phyloP scores from a whole-genome alignment of 2,329 filamentous ascomycete genomes.

The Colletotrichum sp. region DNA sequence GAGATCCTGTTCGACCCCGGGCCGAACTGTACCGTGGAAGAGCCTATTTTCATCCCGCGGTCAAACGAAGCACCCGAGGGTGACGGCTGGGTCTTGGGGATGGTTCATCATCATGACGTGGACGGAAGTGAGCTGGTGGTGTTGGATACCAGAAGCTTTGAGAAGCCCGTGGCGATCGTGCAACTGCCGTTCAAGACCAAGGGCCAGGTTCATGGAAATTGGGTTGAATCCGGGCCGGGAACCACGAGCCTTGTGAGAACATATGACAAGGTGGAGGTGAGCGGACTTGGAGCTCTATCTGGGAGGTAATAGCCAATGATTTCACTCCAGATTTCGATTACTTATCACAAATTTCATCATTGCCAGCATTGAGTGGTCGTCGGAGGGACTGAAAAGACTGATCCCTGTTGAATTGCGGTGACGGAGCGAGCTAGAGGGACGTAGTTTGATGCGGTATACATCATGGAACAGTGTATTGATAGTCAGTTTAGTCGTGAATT shows the following conservation, averaged over 20 bases:
- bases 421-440: not conserved
- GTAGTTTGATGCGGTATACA: not conserved
- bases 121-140: slow-evolving; percentile 22
- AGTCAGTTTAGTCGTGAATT: not conserved
- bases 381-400: not conserved
- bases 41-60: slow-evolving; percentile 48
- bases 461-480: not conserved
- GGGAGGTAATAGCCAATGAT: not conserved
- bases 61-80: slow-evolving; percentile 37
- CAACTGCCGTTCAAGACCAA: slow-evolving; percentile 39
- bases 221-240: slow-evolving; percentile 25
- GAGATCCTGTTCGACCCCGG: not conserved
- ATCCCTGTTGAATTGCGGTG: not conserved
- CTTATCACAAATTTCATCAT: not conserved
- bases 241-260: not conserved
- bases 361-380: not conserved
- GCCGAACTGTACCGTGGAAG: slow-evolving; percentile 39
- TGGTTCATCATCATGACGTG: slow-evolving; percentile 25
- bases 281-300: not conserved
- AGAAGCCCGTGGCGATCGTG: slow-evolving; percentile 40
- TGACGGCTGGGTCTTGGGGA: slow-evolving; percentile 46
- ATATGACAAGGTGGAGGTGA: not conserved
- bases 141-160: slow-evolving; percentile 42
- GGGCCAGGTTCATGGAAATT: slow-evolving; percentile 35
- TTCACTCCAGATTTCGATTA: not conserved